These are phyloP conservation scores for Populus alba DNA, from an alignment of 345 rosid species.

Conservation along the genomic window DNA sequence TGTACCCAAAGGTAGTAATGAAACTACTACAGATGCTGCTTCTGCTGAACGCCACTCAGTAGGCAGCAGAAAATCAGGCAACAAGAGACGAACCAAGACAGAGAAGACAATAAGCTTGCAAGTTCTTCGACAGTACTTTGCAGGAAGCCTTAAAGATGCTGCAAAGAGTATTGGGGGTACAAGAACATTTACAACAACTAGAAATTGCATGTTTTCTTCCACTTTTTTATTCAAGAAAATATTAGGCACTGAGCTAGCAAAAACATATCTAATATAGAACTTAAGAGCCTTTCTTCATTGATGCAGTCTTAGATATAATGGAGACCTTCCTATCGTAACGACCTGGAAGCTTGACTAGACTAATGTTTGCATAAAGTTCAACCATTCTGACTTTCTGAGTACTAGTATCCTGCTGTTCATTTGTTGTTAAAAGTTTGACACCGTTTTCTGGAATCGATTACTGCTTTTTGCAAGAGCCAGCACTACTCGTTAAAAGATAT, in stretches of 20 bases:
- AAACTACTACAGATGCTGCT: conserved; percentile 30
- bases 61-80: conserved; percentile 48
- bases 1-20: conserved; percentile 30
- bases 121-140: conserved; percentile 78
- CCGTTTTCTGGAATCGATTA: not conserved
- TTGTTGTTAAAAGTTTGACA: not conserved
- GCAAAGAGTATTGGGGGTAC: conserved; percentile 92
- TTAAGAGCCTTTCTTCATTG: not conserved
- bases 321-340: not conserved
- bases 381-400: not conserved
- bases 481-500: not conserved
- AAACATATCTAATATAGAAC: not conserved
- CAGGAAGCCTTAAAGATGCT: conserved; percentile 97
- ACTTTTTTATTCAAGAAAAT: not conserved
- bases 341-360: not conserved
- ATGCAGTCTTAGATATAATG: conserved; percentile 1
- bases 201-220: conserved; percentile 13
- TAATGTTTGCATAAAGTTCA: not conserved
- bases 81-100: conserved; percentile 62
- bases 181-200: conserved; percentile 24
- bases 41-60: conserved; percentile 29
- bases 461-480: not conserved
- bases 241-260: not conserved
- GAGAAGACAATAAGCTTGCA: conserved; percentile 88
- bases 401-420: not conserved